Conservation (phyloP, 352 stramenopile genomes). For the Phytophthora palmivora region DNA sequence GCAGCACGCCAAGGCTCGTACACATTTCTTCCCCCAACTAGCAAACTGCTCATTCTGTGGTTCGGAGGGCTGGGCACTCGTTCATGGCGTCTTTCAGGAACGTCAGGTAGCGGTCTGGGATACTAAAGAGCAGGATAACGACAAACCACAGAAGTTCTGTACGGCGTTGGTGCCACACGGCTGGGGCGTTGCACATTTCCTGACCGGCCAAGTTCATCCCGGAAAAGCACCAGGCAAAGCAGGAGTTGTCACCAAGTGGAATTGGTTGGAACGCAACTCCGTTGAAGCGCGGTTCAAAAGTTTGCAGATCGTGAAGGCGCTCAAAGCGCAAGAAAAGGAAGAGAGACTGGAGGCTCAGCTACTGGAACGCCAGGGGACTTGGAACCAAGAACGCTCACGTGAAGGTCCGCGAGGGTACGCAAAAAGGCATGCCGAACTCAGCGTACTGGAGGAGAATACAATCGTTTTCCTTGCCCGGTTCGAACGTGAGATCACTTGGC, state of each 20-base stretch:
- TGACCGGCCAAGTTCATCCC: slow-evolving; percentile 46
- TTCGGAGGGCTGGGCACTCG: slow-evolving; percentile 78
- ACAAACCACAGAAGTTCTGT: slow-evolving; percentile 26
- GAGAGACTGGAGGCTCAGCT: slow-evolving; percentile 73
- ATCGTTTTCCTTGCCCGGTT: slow-evolving; percentile 58
- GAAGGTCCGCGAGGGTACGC: slow-evolving; percentile 80
- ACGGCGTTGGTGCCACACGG: slow-evolving; percentile 64
- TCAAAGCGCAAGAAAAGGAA: slow-evolving; percentile 77
- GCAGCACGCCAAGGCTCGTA: slow-evolving; percentile 53
- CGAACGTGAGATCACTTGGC: slow-evolving; percentile 45
- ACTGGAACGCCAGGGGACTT: slow-evolving; percentile 64
- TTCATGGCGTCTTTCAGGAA: slow-evolving; percentile 79
- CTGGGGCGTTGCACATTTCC: slow-evolving; percentile 81
- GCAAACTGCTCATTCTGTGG: slow-evolving; percentile 59
- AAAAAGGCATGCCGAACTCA: slow-evolving; percentile 70
- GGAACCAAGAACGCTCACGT: slow-evolving; percentile 64
- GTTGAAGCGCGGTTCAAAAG: slow-evolving; percentile 81
- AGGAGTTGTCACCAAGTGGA: slow-evolving; percentile 35
- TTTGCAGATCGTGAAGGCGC: slow-evolving; percentile 62
- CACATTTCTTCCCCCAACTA: slow-evolving; percentile 70
- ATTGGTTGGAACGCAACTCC: slow-evolving; percentile 74
- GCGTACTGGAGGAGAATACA: slow-evolving; percentile 63
- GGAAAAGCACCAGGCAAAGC: slow-evolving; percentile 8
- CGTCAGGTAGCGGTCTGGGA: slow-evolving; percentile 40
- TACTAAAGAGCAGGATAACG: slow-evolving; percentile 2